phyloP scores from a whole-genome alignment of 805 yeast genomes.

The Nakazawaea laoshanensis region DNA sequence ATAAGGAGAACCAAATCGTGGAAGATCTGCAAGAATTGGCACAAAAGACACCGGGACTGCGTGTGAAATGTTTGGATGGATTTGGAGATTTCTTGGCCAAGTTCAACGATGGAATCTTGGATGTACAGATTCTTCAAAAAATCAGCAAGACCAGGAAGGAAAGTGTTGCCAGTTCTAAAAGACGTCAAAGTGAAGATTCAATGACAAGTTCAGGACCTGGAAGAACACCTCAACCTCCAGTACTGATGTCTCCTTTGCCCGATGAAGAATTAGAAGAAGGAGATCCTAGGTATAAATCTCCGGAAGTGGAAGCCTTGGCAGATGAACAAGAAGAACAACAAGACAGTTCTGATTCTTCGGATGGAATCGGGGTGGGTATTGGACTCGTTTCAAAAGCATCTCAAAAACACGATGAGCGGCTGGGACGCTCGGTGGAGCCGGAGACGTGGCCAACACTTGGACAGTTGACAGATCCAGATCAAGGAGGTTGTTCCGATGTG shows the following conservation, averaged over 20 bases:
- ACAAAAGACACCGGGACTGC: conserved; percentile 11
- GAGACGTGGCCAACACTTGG: conserved; percentile 44
- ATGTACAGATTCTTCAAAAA: conserved; percentile 42
- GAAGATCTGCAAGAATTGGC: conserved; percentile 28
- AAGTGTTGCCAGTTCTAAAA: conserved; percentile 4
- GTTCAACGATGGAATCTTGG: conserved; percentile 60
- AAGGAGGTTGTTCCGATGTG: conserved; percentile 47
- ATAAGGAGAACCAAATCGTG: conserved; percentile 48
- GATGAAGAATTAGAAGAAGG: conserved; percentile 10
- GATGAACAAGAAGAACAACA: neutral
- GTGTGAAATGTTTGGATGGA: conserved; percentile 28
- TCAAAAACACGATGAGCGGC: neutral
- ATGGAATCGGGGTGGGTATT: conserved; percentile 9
- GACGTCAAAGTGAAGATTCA: conserved; percentile 2
- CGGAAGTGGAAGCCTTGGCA: neutral
- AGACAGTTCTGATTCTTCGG: conserved; percentile 2
- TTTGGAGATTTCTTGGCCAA: conserved; percentile 49
- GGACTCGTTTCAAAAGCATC: conserved; percentile 3
- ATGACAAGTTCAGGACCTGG: neutral
- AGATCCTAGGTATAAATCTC: conserved; percentile 8
- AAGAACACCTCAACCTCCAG: neutral
- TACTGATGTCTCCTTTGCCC: neutral
- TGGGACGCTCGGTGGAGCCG: neutral
- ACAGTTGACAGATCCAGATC: conserved; percentile 44
- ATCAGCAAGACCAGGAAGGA: conserved; percentile 25